phyloP scores from a whole-genome alignment of 345 rosid genomes.

The Turnera subulata region DNA sequence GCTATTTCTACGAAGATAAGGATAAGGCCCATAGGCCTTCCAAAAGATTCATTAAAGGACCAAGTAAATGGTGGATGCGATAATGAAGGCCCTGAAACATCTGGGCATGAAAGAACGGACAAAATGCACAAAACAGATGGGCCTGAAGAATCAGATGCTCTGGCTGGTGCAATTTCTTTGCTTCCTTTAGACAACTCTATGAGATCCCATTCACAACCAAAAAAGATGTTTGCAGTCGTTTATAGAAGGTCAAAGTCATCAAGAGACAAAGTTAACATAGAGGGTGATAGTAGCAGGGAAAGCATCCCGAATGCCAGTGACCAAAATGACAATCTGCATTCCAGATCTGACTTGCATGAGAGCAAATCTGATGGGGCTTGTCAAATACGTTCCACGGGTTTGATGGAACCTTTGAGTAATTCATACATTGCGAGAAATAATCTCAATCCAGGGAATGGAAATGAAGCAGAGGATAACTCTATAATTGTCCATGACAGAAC shows the following conservation, averaged over 20 bases:
- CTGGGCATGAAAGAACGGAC: slow-evolving; percentile 24
- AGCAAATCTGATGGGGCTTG: slow-evolving; percentile 34
- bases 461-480: slow-evolving; percentile 31
- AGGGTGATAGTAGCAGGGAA: slow-evolving; percentile 39
- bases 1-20: slow-evolving; percentile 43
- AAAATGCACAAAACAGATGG: slow-evolving; percentile 27
- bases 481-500: slow-evolving; percentile 12
- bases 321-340: slow-evolving; percentile 31
- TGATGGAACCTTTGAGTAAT: slow-evolving; percentile 28
- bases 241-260: slow-evolving; percentile 67
- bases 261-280: slow-evolving; percentile 40
- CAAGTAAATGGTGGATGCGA: slow-evolving; percentile 30
- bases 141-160: slow-evolving; percentile 33
- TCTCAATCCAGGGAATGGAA: slow-evolving; percentile 24
- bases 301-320: slow-evolving; percentile 37
- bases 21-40: slow-evolving; percentile 36
- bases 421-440: slow-evolving; percentile 19
- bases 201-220: slow-evolving; percentile 35
- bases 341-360: slow-evolving; percentile 34
- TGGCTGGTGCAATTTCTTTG: slow-evolving; percentile 25
- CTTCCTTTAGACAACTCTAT: slow-evolving; percentile 29
- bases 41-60: slow-evolving; percentile 30
- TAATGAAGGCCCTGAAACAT: slow-evolving; percentile 28
- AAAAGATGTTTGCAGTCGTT: slow-evolving; percentile 68
- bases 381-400: slow-evolving; percentile 32